phyloP scores from a whole-genome alignment of 2,329 filamentous ascomycete genomes.

The Aspergillus melleus region DNA sequence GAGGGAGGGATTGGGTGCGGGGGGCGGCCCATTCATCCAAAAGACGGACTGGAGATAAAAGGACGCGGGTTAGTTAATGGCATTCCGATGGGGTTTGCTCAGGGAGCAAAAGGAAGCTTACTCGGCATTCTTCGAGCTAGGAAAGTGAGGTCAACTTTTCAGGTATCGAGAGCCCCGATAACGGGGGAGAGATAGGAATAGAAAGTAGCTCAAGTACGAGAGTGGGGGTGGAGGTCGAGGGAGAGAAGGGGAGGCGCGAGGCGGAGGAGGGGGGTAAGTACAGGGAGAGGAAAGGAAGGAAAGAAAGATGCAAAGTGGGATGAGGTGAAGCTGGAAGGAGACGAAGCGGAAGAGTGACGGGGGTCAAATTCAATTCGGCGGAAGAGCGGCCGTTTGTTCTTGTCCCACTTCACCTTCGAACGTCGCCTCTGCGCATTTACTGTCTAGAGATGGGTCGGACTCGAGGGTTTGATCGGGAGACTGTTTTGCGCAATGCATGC shows the following conservation, averaged over 20 bases:
- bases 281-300: background rate
- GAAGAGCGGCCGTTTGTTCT: no score
- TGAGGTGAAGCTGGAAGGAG: background rate
- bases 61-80: slow-evolving; percentile 2
- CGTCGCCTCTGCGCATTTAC: no score
- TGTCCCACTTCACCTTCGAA: no score
- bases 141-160: slow-evolving; percentile 25
- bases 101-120: slow-evolving; percentile 23
- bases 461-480: no score
- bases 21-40: slow-evolving; percentile 59
- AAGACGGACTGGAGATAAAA: slow-evolving; percentile 41
- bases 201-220: background rate
- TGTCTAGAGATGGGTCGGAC: no score
- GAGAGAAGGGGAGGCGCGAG: background rate
- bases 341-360: background rate
- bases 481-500: no score
- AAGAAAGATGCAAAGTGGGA: background rate
- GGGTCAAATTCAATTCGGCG: background rate
- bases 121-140: slow-evolving; percentile 38
- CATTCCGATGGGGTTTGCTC: background rate
- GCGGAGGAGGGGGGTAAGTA: background rate
- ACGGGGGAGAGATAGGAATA: slow-evolving; percentile 3
- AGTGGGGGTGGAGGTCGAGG: background rate
- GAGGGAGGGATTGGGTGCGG: slow-evolving; percentile 57
- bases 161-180: slow-evolving; percentile 26